These are phyloP conservation scores for Leccinum fibrillosum DNA, from an alignment of 768 basidiomycete species.

Conservation along the genomic window DNA sequence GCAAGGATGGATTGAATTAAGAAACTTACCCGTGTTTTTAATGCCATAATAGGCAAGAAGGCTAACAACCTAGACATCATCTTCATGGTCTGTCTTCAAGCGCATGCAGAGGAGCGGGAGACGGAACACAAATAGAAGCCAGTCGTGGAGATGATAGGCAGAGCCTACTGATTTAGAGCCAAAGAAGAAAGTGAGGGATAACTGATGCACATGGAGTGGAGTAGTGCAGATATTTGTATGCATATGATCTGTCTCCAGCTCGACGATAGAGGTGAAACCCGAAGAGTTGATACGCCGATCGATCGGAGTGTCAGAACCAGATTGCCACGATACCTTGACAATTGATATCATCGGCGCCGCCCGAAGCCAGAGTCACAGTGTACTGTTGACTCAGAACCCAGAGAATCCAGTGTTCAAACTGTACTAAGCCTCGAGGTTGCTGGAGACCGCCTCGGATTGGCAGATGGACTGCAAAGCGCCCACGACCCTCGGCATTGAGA, in stretches of 20 bases:
- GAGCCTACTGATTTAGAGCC: not conserved
- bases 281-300: not conserved
- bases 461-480: not conserved
- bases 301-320: not conserved
- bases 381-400: not conserved
- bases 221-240: not conserved
- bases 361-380: not conserved
- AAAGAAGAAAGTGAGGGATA: not conserved
- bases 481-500: not conserved
- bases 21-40: conserved; percentile 15
- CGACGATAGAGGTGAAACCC: not conserved
- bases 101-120: conserved; percentile 6
- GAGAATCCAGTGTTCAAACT: too few relatives aligned
- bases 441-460: not conserved
- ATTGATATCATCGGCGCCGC: not conserved
- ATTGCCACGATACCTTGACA: not conserved
- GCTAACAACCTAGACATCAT: not conserved
- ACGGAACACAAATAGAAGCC: not conserved
- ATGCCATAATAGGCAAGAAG: not conserved
- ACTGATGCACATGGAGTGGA: not conserved
- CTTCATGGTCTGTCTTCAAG: conserved; percentile 1
- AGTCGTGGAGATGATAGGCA: not conserved
- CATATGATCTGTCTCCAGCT: not conserved
- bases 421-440: not conserved
- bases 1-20: not conserved